These are phyloP conservation scores for Phytophthora melonis DNA, from an alignment of 352 stramenopile species.

Conservation along the genomic window DNA sequence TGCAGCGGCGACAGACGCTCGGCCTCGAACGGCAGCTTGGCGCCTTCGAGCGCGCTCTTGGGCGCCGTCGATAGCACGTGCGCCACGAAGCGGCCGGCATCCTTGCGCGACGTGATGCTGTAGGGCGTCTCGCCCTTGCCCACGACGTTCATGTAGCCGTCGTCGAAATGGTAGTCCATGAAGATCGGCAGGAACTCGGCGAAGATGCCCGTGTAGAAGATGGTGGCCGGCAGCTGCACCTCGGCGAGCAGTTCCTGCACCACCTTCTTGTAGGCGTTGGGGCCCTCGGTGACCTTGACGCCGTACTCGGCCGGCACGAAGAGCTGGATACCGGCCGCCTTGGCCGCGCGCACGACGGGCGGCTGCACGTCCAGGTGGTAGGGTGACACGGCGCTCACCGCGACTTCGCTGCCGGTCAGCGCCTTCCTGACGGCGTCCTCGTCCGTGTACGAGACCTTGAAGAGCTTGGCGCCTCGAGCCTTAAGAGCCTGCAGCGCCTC, in stretches of 20 bases:
- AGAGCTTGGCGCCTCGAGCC: constrained; percentile 28
- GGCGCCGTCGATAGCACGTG: constrained; percentile 22
- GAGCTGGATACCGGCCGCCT: constrained; percentile 37
- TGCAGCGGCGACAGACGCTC: constrained; percentile 32
- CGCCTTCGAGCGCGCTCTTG: constrained; percentile 24
- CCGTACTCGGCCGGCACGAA: constrained; percentile 38
- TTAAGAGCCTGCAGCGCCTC: constrained; percentile 37
- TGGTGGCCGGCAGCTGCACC: constrained; percentile 14
- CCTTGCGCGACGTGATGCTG: not conserved
- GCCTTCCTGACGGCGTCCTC: constrained; percentile 26
- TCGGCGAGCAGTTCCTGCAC: constrained; percentile 26
- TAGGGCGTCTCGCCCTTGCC: constrained; percentile 28
- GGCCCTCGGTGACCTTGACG: constrained; percentile 13
- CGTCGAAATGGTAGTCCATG: constrained; percentile 21
- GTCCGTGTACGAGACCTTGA: constrained; percentile 35
- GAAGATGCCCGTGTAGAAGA: constrained; percentile 37
- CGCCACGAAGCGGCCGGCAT: constrained; percentile 28
- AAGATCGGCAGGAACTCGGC: constrained; percentile 20
- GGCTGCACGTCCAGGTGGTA: constrained; percentile 21
- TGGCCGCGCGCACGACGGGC: constrained; percentile 19
- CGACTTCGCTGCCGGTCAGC: constrained; percentile 37
- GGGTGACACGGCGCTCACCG: constrained; percentile 3
- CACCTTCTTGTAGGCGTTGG: constrained; percentile 26
- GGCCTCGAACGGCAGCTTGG: constrained; percentile 27
- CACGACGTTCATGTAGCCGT: constrained; percentile 33